phyloP scores from a whole-genome alignment of 2,329 filamentous ascomycete genomes.

The Paecilomyces formosus region DNA sequence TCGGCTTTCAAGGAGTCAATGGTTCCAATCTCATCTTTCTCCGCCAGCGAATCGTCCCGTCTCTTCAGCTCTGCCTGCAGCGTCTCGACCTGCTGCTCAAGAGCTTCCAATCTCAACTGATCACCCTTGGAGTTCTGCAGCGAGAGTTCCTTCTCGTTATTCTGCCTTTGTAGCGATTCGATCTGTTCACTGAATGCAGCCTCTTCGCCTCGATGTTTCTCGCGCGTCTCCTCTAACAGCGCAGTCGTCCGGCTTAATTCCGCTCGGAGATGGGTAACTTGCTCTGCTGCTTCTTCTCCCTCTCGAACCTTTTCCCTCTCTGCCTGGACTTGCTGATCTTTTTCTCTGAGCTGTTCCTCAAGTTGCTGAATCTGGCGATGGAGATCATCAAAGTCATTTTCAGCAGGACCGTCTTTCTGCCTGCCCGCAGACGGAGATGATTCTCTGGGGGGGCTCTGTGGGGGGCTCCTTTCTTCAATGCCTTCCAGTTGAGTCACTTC shows the following conservation, averaged over 20 bases:
- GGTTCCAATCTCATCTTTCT: conserved; percentile 23
- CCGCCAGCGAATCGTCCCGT: conserved; percentile 11
- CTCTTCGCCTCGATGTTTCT: conserved; percentile 13
- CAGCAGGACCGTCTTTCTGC: conserved; percentile 10
- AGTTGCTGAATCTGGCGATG: conserved; percentile 24
- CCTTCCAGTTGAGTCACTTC: conserved; percentile 28
- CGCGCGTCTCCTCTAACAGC: conserved; percentile 20
- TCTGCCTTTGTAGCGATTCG: conserved; percentile 19
- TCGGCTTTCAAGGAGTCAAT: conserved; percentile 26
- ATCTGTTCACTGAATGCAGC: conserved; percentile 21
- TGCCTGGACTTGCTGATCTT: conserved; percentile 26
- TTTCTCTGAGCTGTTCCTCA: conserved; percentile 21
- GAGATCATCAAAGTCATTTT: conserved; percentile 16
- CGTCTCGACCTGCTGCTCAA: conserved; percentile 24
- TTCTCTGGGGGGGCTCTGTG: conserved; percentile 13
- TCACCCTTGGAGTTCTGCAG: conserved; percentile 15
- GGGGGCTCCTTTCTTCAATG: conserved; percentile 27
- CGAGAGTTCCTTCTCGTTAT: conserved; percentile 17
- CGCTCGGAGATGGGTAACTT: conserved; percentile 30
- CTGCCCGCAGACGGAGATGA: conserved; percentile 20
- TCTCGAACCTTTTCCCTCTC: conserved; percentile 25
- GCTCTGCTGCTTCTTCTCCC: conserved; percentile 27
- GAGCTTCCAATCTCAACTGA: conserved; percentile 13
- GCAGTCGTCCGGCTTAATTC: conserved; percentile 27
- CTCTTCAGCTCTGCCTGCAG: conserved; percentile 24